Percentiles rank a stretch among this genome's conserved stretches.
Conservation (phyloP, 2,329 filamentous ascomycete genomes). For the Beauveria bassiana region DNA sequence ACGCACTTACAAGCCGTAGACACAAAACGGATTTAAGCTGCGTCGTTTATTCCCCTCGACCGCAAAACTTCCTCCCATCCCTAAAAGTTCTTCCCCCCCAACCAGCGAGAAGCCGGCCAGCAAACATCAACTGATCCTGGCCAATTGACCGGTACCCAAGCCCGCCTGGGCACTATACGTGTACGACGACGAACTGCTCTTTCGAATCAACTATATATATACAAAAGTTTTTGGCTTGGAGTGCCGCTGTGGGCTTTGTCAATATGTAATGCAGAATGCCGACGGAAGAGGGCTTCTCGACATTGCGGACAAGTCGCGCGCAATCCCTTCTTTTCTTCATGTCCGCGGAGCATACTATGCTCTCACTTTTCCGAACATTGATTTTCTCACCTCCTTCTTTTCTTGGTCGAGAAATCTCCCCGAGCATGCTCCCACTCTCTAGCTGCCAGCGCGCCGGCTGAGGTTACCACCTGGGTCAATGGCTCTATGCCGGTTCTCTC, state of each 20-base stretch:
- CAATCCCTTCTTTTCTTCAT: background rate
- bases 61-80: background rate
- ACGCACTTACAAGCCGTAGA: background rate
- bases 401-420: background rate
- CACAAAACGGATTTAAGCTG: background rate
- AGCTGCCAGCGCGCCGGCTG: background rate
- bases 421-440: background rate
- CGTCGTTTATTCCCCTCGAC: background rate
- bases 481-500: background rate
- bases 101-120: background rate
- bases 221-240: slow-evolving; percentile 10
- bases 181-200: slow-evolving; percentile 4
- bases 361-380: background rate
- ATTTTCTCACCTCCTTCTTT: background rate
- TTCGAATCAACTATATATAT: background rate
- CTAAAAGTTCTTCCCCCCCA: background rate
- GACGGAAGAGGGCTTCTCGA: slow-evolving; percentile 10
- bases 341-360: background rate
- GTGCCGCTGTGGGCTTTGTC: slow-evolving; percentile 8
- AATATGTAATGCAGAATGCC: slow-evolving; percentile 11
- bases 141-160: background rate
- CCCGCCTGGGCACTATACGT: background rate
- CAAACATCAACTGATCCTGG: background rate
- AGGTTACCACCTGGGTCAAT: background rate
- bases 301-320: slow-evolving; percentile 11